phyloP scores from a whole-genome alignment of 495 filamentous ascomycete genomes.

The Daldinia loculata region DNA sequence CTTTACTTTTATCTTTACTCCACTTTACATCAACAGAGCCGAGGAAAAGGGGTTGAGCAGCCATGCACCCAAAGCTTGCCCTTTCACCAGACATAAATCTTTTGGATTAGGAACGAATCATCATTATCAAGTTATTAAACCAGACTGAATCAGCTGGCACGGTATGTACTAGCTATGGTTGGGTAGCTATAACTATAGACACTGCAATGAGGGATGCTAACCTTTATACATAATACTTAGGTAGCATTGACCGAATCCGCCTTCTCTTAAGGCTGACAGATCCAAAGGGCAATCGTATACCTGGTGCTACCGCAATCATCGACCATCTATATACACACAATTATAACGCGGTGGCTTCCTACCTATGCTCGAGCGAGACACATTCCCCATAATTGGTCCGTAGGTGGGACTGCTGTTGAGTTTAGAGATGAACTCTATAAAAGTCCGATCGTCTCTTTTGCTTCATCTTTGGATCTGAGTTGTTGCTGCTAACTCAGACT shows the following conservation, averaged over 20 bases:
- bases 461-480: background rate
- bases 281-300: no score
- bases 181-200: background rate
- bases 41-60: no score
- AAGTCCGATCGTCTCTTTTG: background rate
- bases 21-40: no score
- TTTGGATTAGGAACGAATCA: background rate
- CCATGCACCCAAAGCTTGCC: no score
- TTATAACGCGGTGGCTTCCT: background rate
- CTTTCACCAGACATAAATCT: no score
- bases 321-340: background rate
- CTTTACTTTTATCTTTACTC: no score
- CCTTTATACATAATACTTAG: background rate
- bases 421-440: background rate
- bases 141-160: background rate
- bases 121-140: background rate
- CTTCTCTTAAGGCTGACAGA: no score
- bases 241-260: no score
- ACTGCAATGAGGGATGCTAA: background rate
- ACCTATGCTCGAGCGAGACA: background rate
- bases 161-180: background rate
- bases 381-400: background rate
- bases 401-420: background rate
- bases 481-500: conserved; percentile 8
- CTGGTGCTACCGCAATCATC: background rate